These are phyloP conservation scores for Rhynchosporium agropyri DNA, from an alignment of 2,329 filamentous ascomycete genomes.

Conservation along the genomic window DNA sequence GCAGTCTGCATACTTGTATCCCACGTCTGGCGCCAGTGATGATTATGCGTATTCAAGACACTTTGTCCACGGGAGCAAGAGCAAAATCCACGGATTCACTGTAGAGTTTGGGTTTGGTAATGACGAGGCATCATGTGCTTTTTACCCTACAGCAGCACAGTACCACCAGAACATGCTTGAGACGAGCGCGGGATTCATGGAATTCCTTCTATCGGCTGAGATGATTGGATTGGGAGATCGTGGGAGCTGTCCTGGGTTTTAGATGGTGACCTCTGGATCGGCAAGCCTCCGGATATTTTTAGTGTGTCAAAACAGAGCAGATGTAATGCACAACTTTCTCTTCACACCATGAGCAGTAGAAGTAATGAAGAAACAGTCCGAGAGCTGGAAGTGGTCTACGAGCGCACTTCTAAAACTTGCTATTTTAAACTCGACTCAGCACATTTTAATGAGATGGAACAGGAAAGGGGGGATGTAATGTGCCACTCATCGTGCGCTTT, in stretches of 20 bases:
- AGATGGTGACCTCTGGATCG: too few species aligned
- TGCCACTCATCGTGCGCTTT: too few species aligned
- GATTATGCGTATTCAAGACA: constrained; percentile 53
- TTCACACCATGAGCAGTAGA: too few species aligned
- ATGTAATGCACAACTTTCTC: too few species aligned
- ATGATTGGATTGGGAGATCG: constrained; percentile 33
- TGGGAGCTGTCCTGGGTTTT: constrained; percentile 13
- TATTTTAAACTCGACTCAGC: too few species aligned
- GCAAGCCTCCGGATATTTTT: not conserved
- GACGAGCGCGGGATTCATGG: constrained; percentile 52
- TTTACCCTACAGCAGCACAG: constrained; percentile 50
- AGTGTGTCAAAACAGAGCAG: too few species aligned
- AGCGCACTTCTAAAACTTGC: too few species aligned
- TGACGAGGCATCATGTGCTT: constrained; percentile 42
- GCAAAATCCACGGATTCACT: constrained; percentile 48
- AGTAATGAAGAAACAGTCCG: too few species aligned
- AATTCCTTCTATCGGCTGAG: constrained; percentile 44
- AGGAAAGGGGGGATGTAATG: too few species aligned
- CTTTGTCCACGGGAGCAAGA: constrained; percentile 44
- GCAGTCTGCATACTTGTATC: constrained; percentile 49
- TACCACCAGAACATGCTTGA: constrained; percentile 51
- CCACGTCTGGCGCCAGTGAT: constrained; percentile 50
- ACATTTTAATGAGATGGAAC: too few species aligned
- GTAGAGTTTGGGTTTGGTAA: constrained; percentile 52
- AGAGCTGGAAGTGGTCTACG: constrained; percentile 34